Evolutionary conservation across 345 rosid genomes (phyloP).

Genomic region (Eucalyptus albens): DNA sequence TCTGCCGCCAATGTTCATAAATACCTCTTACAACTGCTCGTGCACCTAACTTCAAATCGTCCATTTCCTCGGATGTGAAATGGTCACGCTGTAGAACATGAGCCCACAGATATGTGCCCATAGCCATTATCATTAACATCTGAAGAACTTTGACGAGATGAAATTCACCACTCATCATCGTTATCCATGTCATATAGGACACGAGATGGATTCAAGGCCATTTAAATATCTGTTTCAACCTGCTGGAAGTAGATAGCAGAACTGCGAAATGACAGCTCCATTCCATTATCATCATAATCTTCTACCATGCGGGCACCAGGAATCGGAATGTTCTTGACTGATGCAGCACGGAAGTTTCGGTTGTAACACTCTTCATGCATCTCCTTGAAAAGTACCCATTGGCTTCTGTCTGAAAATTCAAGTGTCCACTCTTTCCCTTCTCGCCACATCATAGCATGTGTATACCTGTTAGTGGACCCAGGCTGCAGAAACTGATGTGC

Average conservation of each 20-base stretch:
- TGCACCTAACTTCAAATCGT: no score
- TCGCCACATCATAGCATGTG: conserved; percentile 99
- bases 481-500: conserved; percentile 95
- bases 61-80: no score
- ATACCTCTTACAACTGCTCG: no score
- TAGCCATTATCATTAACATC: conserved; percentile 19
- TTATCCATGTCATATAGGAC: conserved; percentile 91
- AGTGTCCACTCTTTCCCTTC: conserved; percentile 93
- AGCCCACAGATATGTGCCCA: conserved; percentile 29
- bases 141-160: conserved; percentile 22
- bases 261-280: conserved; percentile 30
- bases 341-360: conserved; percentile 75
- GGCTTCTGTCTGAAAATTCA: conserved; percentile 87
- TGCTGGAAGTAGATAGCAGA: conserved; percentile 58
- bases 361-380: conserved; percentile 97
- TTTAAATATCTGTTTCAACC: conserved; percentile 77
- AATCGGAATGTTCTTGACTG: conserved; percentile 76
- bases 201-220: conserved; percentile 77
- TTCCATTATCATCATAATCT: conserved; percentile 40
- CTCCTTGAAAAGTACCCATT: conserved; percentile 89
- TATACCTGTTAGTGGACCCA: conserved; percentile 84
- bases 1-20: no score
- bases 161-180: conserved; percentile 74
- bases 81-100: no score
- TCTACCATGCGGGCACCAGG: conserved; percentile 74